phyloP scores from a whole-genome alignment of 495 filamentous ascomycete genomes.

The Aspergillus asperescens region DNA sequence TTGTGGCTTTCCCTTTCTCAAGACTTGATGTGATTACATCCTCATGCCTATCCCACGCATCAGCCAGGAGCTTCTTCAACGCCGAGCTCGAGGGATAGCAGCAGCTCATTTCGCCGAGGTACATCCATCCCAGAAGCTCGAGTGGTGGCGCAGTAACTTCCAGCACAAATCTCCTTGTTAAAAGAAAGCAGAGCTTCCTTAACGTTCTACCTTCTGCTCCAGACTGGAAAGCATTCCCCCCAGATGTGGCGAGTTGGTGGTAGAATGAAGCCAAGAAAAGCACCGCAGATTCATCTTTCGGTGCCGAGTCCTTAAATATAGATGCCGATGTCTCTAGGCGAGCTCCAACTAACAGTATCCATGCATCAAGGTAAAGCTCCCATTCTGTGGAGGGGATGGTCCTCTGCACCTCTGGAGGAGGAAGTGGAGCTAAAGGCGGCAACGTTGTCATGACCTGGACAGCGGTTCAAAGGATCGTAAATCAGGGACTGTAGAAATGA shows the following conservation, averaged over 20 bases:
- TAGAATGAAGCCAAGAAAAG: conserved; percentile 60
- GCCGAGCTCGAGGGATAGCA: conserved; percentile 37
- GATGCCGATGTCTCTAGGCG: conserved; percentile 55
- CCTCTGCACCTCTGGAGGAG: conserved; percentile 59
- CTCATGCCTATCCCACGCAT: conserved; percentile 35
- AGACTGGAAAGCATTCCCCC: conserved; percentile 34
- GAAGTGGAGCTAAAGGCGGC: conserved; percentile 71
- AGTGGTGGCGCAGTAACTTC: conserved; percentile 20
- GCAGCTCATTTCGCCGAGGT: conserved; percentile 35
- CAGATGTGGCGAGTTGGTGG: conserved; percentile 41
- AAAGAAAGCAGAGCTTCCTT: conserved; percentile 56
- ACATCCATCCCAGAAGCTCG: conserved; percentile 33
- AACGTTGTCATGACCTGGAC: conserved; percentile 40
- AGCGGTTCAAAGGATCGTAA: neutral
- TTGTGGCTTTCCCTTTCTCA: conserved; percentile 40
- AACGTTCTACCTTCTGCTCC: conserved; percentile 49
- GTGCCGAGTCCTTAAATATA: conserved; percentile 45
- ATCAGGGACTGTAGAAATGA: neutral
- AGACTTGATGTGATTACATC: conserved; percentile 36
- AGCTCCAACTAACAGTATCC: conserved; percentile 59
- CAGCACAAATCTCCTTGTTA: conserved; percentile 46
- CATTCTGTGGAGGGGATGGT: conserved; percentile 65
- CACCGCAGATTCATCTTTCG: conserved; percentile 50
- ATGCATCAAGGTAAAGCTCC: conserved; percentile 72
- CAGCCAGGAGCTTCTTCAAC: conserved; percentile 41